These are phyloP conservation scores for Diaporthe sp. DNA, from an alignment of 2,329 filamentous ascomycete genomes.

Conservation along the genomic window DNA sequence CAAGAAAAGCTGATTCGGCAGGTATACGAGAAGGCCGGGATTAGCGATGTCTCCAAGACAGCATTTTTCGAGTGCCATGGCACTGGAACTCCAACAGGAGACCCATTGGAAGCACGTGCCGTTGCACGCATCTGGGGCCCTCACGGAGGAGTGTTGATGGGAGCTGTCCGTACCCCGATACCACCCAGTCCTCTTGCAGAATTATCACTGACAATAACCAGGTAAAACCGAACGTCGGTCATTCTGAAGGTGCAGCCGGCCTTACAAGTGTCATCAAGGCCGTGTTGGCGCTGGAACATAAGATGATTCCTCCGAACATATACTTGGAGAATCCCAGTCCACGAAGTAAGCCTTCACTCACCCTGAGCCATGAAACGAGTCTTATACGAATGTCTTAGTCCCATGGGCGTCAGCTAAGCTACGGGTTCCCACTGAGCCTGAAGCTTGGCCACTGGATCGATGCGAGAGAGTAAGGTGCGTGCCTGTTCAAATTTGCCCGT, in stretches of 20 bases:
- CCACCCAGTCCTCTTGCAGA: background rate
- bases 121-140: slow-evolving; percentile 46
- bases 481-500: too few species aligned
- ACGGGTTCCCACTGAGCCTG: slow-evolving; percentile 40
- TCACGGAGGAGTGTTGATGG: slow-evolving; percentile 22
- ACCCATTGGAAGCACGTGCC: slow-evolving; percentile 52
- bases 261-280: slow-evolving; percentile 46
- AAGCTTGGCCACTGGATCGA: slow-evolving; percentile 40
- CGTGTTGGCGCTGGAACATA: slow-evolving; percentile 46
- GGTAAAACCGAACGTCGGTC: slow-evolving; percentile 53
- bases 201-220: background rate
- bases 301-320: slow-evolving; percentile 46
- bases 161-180: background rate
- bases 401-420: slow-evolving; percentile 39
- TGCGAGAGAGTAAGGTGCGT: slow-evolving; percentile 40
- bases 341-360: slow-evolving; percentile 35
- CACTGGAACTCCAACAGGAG: slow-evolving; percentile 56
- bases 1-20: slow-evolving; percentile 41
- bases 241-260: slow-evolving; percentile 48
- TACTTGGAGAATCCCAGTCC: slow-evolving; percentile 46
- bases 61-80: slow-evolving; percentile 53
- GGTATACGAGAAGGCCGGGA: slow-evolving; percentile 44
- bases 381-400: background rate
- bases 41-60: slow-evolving; percentile 34
- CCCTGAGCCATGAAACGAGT: too few species aligned